Conservation (phyloP, 805 yeast species). For the Wickerhamiella brachini region DNA sequence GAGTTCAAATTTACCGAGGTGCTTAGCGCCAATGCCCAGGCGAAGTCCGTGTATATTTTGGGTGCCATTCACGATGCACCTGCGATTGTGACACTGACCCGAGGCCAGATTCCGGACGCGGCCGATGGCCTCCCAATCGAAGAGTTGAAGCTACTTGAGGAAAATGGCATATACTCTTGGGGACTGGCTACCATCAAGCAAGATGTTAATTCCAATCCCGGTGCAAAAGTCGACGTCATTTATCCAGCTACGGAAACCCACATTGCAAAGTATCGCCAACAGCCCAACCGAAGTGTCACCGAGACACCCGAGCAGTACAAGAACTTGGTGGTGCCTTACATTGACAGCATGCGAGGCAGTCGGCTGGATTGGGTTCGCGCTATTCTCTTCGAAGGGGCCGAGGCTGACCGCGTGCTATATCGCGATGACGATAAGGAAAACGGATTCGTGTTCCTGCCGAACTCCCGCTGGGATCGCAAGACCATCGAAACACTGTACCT, state of each 20-base stretch:
- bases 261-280: conserved; percentile 57
- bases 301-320: conserved; percentile 76
- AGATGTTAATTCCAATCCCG: conserved; percentile 32
- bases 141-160: conserved; percentile 32
- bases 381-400: conserved; percentile 69
- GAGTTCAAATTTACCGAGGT: conserved; percentile 35
- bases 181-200: conserved; percentile 41
- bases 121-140: conserved; percentile 9
- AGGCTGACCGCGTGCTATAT: conserved; percentile 63
- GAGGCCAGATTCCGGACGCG: conserved; percentile 13
- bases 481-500: conserved; percentile 59
- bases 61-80: conserved; percentile 48
- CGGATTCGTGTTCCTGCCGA: conserved; percentile 75
- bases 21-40: conserved; percentile 44
- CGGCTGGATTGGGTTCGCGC: conserved; percentile 83
- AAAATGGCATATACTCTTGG: conserved; percentile 82
- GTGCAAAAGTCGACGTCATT: conserved; percentile 60
- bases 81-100: conserved; percentile 48
- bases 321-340: conserved; percentile 54
- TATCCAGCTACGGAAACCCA: conserved; percentile 87
- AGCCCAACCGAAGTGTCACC: conserved; percentile 42
- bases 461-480: conserved; percentile 84
- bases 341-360: conserved; percentile 60
- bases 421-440: conserved; percentile 39
- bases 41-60: conserved; percentile 50